Evolutionary conservation across 1,284 basidiomycete species (phyloP), one percentile per base, ranked within the genome.

Genomic region (Lignosus rhinocerotis): DNA sequence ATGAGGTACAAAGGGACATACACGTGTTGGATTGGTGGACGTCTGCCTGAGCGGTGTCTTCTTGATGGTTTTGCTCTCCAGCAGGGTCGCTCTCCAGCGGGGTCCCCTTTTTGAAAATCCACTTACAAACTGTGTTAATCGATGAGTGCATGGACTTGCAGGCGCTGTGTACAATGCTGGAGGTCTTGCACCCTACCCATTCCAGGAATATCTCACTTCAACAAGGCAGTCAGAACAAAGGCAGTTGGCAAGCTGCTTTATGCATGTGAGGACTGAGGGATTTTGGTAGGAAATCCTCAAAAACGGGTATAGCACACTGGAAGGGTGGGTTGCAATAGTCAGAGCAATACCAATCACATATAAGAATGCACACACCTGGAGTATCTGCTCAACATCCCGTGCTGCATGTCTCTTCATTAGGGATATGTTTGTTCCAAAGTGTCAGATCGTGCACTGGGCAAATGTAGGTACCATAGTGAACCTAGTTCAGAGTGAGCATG

Each of bases 181-280:
- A 43, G 16, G 41, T 43, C 41, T 9, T 6, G 41, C 16, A 6
- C 9, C 6, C 1, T 43, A 5, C 41, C 41, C 41, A 43, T 43
- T 8, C 19, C 10, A 7, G 19, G 9, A 6, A 43, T 21, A 7
- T 33, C 5, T 11, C 31, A 3, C 9, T 25, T 63, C n/a, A 9
- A 67, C 56, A 1, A 66, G 59, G 58, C 76, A 77, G 2, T 60
- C 64, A 6, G 74, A 73, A 53, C 76, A 78, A 0, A 53, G 58
- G 44, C 63, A 67, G 11, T 51, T 16, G 1, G 53, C 66, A 11
- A 66, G 56, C 21, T 51, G 56, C 14, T 60, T 47, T 11, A 67
- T 58, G 10, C 46, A 55, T 0, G 65, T 59, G 2, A 67, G 34
- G 10, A 58, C n/a, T 45, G 43, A 19, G 11, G 6, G 8, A 3